These are phyloP conservation scores for Wallacemonas sp. DNA, from an alignment of 208 protist genomes.

Conservation along the genomic window DNA sequence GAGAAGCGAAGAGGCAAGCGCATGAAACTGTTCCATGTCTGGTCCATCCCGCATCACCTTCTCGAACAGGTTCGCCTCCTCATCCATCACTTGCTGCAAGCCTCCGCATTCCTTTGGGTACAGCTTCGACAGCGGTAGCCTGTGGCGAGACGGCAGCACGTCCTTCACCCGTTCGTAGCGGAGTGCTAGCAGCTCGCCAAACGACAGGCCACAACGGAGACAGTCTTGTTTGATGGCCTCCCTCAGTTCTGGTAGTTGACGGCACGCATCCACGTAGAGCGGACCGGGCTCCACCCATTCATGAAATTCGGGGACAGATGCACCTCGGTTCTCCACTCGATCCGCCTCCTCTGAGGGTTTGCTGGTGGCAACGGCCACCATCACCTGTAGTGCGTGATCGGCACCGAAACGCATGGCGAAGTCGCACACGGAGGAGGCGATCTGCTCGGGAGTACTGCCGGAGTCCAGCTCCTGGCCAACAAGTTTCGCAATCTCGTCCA, in stretches of 20 bases:
- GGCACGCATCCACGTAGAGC: constrained; percentile 63
- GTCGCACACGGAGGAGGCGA: constrained; percentile 71
- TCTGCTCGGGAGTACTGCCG: constrained; percentile 34
- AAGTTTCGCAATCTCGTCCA: constrained; percentile 80
- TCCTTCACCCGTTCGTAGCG: constrained; percentile 59
- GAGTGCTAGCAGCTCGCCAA: constrained; percentile 45
- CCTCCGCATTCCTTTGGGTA: constrained; percentile 69
- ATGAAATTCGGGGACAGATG: constrained; percentile 7
- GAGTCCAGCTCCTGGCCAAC: constrained; percentile 42
- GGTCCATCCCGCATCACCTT: constrained; percentile 9
- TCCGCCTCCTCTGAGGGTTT: not conserved
- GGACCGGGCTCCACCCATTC: constrained; percentile 72
- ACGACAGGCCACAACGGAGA: constrained; percentile 40
- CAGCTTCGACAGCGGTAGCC: constrained; percentile 34
- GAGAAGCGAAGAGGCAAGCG: not conserved
- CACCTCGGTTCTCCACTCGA: not conserved
- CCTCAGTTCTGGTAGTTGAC: constrained; percentile 30
- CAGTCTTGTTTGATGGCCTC: constrained; percentile 53
- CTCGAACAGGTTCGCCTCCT: constrained; percentile 70
- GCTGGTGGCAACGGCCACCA: constrained; percentile 53
- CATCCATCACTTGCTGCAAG: constrained; percentile 76
- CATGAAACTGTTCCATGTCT: not conserved
- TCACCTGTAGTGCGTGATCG: constrained; percentile 66
- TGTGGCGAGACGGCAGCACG: constrained; percentile 43
- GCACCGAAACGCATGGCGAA: constrained; percentile 76